Percentiles rank a stretch among this genome's conserved stretches.
Conservation (phyloP, 2,329 filamentous ascomycete genomes). For the Rutstroemia sp. region DNA sequence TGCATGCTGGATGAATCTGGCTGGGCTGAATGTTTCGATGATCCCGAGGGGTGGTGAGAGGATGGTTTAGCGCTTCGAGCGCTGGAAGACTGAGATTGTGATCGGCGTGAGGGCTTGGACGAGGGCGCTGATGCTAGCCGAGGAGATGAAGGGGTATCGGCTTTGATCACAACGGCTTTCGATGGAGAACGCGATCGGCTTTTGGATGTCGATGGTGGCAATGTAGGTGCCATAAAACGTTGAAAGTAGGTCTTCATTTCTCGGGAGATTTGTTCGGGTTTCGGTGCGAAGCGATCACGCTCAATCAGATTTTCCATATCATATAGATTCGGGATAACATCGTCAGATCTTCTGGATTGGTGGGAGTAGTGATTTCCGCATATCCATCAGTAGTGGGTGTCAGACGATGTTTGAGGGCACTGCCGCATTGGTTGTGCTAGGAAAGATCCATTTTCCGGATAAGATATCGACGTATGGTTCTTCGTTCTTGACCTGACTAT, state of each 20-base stretch:
- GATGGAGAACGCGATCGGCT: background rate
- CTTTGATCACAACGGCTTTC: background rate
- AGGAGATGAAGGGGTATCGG: background rate
- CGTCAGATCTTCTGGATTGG: background rate
- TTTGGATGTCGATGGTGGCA: background rate
- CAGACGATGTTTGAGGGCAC: background rate
- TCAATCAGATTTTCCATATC: background rate
- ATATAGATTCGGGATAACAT: background rate
- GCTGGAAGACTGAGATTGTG: background rate
- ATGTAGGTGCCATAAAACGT: background rate
- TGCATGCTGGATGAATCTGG: background rate
- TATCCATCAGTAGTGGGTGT: conserved; percentile 1
- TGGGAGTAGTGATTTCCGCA: background rate
- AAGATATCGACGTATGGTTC: background rate
- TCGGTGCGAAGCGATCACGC: background rate
- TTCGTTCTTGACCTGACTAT: background rate
- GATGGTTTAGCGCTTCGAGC: background rate
- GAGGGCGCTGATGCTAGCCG: background rate
- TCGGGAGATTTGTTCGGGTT: background rate
- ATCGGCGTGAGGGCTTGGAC: background rate
- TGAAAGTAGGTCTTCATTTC: conserved; percentile 6
- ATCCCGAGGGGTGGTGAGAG: background rate
- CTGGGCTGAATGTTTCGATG: background rate
- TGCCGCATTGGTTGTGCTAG: background rate
- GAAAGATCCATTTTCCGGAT: conserved; percentile 1